A percentile compares a stretch with the other conserved stretches of the same genome.
phyloP scores from a whole-genome alignment of 176 grass and related monocot genomes.

The Oryza nivara region DNA sequence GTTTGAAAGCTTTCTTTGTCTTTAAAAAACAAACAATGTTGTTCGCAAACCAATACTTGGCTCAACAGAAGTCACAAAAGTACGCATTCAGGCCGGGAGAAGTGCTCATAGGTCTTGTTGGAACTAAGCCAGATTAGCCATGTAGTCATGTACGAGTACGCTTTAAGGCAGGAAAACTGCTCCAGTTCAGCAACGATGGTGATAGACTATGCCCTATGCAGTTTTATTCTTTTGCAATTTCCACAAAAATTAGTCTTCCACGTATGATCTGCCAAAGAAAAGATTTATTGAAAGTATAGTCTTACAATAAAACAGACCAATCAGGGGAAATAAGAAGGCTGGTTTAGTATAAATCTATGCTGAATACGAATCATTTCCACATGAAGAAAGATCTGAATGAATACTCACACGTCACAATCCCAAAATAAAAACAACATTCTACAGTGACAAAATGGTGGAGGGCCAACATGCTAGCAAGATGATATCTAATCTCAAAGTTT shows the following conservation, averaged over 20 bases:
- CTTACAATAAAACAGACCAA: background rate
- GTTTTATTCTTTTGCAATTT: conserved; percentile 40
- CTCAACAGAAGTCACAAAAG: background rate
- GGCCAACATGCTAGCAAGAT: background rate
- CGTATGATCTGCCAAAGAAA: conserved; percentile 43
- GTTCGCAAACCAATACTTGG: background rate
- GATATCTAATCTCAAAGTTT: background rate
- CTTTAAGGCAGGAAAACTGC: background rate
- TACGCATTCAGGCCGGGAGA: no score
- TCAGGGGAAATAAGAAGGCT: background rate
- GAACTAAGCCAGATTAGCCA: background rate
- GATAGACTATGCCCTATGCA: background rate
- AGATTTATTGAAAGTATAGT: background rate
- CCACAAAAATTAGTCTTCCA: conserved; percentile 60
- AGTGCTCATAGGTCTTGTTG: background rate
- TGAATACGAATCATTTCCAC: no score
- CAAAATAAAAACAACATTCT: background rate
- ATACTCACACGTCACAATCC: background rate
- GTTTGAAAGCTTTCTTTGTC: no score
- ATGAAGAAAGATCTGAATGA: background rate
- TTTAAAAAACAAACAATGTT: background rate
- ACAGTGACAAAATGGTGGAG: background rate
- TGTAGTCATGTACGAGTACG: background rate
- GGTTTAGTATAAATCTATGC: background rate
- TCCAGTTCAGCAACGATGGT: background rate